Base-by-base conservation (phyloP, 2,329 filamentous ascomycete genomes). In the Aspergillus flavus region DNA sequence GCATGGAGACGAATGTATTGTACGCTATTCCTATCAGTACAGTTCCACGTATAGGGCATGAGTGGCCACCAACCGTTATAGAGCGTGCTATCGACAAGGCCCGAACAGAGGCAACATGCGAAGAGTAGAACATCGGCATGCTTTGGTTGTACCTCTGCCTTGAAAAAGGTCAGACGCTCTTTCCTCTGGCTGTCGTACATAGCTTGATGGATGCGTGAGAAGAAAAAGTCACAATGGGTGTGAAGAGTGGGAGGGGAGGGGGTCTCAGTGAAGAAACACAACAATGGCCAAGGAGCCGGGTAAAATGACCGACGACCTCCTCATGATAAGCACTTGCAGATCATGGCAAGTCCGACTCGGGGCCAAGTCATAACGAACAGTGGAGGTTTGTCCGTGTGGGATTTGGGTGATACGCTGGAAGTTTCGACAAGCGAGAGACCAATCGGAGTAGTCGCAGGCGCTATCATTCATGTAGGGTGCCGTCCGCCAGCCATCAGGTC, bases 1-100 rank as follows among this genome's bases (percentile, higher is more conserved):
- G 59, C 28, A 59, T 61, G 19, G 63, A 65, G 3, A 81, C 79
- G 61, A 81, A 81, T 14, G 78, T 81, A 30, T 78, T 75, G 53
- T 80, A 81, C 6, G 78, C 79, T 81, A 30, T 21, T 26, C 12
- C 26, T 3, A 16, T 58, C 0, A 45, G 16, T 23, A 66, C 50
- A 53, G 57, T 43, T 3, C 2, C 23, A 9, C 16, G 14, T 28
- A 1, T 16, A 2, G 3, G 16, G 12, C 9, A 21, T 11, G 28
- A 12, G 28, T 4, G 23, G 10, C 9, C 4, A 32, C 64, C 12
- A 45, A 73, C 73, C 71, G 41, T 73, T 72, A 62, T 74, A 75
- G 52, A 73, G 70, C 4, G 73, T 74, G 56, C 73, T 75, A 45
- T 74, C 72, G 12, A 73, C 63, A 6, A 75, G 62, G 4, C 73